Evolutionary conservation across 2,329 filamentous ascomycete species (phyloP).

Genomic region (Meredithiella fracta): DNA sequence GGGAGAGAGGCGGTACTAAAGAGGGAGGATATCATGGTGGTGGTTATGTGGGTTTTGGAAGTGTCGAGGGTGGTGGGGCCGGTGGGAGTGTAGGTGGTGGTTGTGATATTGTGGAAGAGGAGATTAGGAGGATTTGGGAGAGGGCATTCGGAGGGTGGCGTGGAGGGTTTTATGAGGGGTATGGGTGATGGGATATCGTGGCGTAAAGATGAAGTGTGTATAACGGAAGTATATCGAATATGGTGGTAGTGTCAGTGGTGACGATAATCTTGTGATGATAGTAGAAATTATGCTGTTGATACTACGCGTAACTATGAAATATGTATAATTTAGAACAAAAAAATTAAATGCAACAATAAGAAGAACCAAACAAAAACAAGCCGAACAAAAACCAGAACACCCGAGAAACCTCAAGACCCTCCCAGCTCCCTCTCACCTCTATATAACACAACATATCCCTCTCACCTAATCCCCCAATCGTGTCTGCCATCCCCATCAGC

Average conservation of each 20-base stretch:
- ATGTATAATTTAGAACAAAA: background rate
- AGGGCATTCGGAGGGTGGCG: slow-evolving; percentile 2
- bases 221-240: background rate
- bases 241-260: too few relatives aligned
- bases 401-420: background rate
- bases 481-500: background rate
- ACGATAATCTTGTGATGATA: too few relatives aligned
- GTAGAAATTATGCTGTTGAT: too few relatives aligned
- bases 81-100: background rate
- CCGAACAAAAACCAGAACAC: background rate
- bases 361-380: slow-evolving; percentile 2
- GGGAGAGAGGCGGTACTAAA: slow-evolving; percentile 6
- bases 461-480: background rate
- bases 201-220: background rate
- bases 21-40: slow-evolving; percentile 11
- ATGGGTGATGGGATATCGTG: background rate
- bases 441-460: background rate
- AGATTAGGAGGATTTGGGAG: background rate
- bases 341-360: background rate
- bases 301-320: too few relatives aligned
- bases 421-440: background rate
- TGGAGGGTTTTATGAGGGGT: background rate
- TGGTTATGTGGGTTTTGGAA: slow-evolving; percentile 10
- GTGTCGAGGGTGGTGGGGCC: background rate
- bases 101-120: slow-evolving; percentile 6